Percentiles rank a stretch among this genome's conserved stretches.
Evolutionary conservation across 164 flowering plant genomes (phyloP).

Genomic region (Umbilicus rupestris): DNA sequence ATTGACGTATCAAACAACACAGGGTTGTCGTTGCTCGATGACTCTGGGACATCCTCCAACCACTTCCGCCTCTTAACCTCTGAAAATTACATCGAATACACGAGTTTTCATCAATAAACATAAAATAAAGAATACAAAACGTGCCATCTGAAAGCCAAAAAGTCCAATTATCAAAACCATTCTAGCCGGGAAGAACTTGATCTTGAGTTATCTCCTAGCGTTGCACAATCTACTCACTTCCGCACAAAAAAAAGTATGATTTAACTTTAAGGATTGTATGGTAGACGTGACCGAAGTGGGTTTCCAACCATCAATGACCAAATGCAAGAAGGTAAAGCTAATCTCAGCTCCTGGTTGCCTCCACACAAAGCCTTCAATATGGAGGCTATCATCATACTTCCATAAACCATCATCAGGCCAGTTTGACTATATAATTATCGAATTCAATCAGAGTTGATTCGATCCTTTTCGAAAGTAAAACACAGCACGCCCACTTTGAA

Average conservation of each 20-base stretch:
- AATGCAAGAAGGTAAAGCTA: background rate
- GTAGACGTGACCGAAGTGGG: too few relatives aligned
- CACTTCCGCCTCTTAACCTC: conserved; percentile 93
- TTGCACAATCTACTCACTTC: background rate
- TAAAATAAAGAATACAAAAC: background rate
- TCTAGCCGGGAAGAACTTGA: background rate
- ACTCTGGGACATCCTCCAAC: conserved; percentile 76
- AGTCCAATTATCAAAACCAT: too few relatives aligned
- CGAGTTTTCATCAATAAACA: conserved; percentile 13
- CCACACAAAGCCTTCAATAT: background rate
- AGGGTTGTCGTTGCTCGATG: conserved; percentile 81
- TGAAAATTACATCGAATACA: conserved; percentile 23
- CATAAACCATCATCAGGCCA: too few relatives aligned
- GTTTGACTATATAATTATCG: too few relatives aligned
- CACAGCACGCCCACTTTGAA: too few relatives aligned
- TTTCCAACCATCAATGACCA: background rate
- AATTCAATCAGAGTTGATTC: too few relatives aligned
- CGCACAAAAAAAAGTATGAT: too few relatives aligned
- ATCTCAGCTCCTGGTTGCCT: background rate
- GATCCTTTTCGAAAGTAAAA: too few relatives aligned
- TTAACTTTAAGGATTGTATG: too few relatives aligned
- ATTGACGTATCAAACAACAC: conserved; percentile 84
- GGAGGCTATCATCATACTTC: background rate
- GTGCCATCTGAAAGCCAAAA: background rate
- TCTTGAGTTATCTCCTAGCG: background rate